A percentile compares a stretch with the other conserved stretches of the same genome.
These are phyloP conservation scores for Backusella sp. DNA, from an alignment of 192 early-diverging fungal genomes.

Conservation along the genomic window DNA sequence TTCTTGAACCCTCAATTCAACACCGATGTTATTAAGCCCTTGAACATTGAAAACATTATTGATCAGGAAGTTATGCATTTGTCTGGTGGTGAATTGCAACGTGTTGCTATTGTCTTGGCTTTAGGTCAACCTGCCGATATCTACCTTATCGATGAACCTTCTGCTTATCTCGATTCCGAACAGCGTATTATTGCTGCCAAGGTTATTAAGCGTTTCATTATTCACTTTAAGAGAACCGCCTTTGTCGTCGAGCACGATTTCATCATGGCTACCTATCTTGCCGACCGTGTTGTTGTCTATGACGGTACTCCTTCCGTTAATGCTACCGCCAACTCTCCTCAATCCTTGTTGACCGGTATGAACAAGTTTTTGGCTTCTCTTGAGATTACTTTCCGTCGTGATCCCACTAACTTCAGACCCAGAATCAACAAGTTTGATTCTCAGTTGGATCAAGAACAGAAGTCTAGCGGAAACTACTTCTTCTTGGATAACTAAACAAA, in stretches of 20 bases:
- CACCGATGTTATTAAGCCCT: slow-evolving; percentile 93
- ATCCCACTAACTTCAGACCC: slow-evolving; percentile 95
- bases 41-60: slow-evolving; percentile 90
- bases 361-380: slow-evolving; percentile 93
- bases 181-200: slow-evolving; percentile 98
- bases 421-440: slow-evolving; percentile 97
- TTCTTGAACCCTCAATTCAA: slow-evolving; percentile 96
- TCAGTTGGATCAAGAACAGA: slow-evolving; percentile 95
- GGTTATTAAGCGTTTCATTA: slow-evolving; percentile 97
- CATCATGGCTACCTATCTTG: slow-evolving; percentile 98
- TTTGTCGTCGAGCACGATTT: slow-evolving; percentile 99
- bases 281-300: slow-evolving; percentile 95
- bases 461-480: slow-evolving; percentile 61
- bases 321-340: slow-evolving; percentile 80
- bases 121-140: slow-evolving; percentile 93
- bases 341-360: slow-evolving; percentile 92
- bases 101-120: slow-evolving; percentile 91
- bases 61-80: slow-evolving; percentile 85
- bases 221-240: slow-evolving; percentile 95
- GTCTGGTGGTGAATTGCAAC: slow-evolving; percentile 99
- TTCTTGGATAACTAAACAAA: slow-evolving; percentile 41
- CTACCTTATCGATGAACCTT: slow-evolving; percentile 97
- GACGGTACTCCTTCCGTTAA: slow-evolving; percentile 86
- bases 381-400: slow-evolving; percentile 96
- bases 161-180: slow-evolving; percentile 97